phyloP scores from a whole-genome alignment of 2,329 filamentous ascomycete genomes.

The Curvularia eragrostidis region DNA sequence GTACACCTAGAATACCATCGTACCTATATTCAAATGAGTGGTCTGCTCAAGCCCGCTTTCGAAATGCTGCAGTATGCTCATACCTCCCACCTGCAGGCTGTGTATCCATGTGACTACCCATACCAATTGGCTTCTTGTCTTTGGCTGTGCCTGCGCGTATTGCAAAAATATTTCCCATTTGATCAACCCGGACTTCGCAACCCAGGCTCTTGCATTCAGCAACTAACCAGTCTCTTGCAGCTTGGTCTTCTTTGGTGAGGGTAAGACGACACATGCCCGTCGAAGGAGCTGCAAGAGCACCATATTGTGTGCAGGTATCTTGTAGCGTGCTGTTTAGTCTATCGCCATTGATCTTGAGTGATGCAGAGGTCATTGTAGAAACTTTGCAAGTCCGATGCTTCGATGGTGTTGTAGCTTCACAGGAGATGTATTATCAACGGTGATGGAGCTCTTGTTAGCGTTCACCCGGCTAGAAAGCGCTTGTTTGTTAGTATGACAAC shows the following conservation, averaged over 20 bases:
- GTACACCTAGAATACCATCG: slow-evolving; percentile 76
- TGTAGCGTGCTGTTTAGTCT: slow-evolving; percentile 35
- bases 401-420: not conserved
- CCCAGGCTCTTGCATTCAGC: slow-evolving; percentile 35
- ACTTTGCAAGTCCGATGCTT: not conserved
- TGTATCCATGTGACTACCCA: slow-evolving; percentile 60
- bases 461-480: slow-evolving; percentile 18
- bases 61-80: not conserved
- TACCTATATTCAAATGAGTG: slow-evolving; percentile 56
- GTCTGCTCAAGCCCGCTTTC: no score
- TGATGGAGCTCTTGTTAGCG: slow-evolving; percentile 1
- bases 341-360: slow-evolving; percentile 31
- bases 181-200: slow-evolving; percentile 43
- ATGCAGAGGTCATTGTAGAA: slow-evolving; percentile 11
- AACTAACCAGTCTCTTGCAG: slow-evolving; percentile 42
- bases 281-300: slow-evolving; percentile 31
- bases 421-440: not conserved
- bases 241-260: slow-evolving; percentile 52
- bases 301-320: slow-evolving; percentile 38
- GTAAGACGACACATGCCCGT: slow-evolving; percentile 78
- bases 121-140: slow-evolving; percentile 58
- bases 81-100: slow-evolving; percentile 51
- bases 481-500: slow-evolving; percentile 17
- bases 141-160: slow-evolving; percentile 39
- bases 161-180: slow-evolving; percentile 47